A percentile compares a stretch with the other conserved stretches of the same genome.
These are phyloP conservation scores for Lactuca saligna DNA, from an alignment of 129 eudicot species.

Conservation along the genomic window DNA sequence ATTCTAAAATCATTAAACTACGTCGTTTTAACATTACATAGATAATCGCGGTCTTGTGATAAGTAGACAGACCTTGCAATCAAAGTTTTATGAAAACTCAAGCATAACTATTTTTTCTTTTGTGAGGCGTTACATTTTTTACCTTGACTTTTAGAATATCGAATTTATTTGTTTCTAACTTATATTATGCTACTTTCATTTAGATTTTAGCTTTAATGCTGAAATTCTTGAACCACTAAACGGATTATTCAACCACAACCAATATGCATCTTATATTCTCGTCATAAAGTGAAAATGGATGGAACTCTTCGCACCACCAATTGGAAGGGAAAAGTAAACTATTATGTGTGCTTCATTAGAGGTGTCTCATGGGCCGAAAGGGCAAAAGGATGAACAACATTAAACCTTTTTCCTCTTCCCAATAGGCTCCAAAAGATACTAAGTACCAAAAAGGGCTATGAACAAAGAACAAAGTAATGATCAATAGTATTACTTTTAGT, in stretches of 20 bases:
- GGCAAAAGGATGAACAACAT: conserved; percentile 7
- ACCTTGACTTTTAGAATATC: no score
- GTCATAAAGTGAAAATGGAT: neutral
- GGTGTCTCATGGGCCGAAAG: neutral
- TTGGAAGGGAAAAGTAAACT: neutral
- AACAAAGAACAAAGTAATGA: conserved; percentile 14
- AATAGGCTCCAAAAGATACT: neutral
- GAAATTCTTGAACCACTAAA: neutral
- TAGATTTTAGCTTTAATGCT: conserved; percentile 1
- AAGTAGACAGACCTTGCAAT: no score
- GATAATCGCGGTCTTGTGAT: no score
- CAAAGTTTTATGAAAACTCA: no score
- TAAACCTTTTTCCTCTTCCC: neutral
- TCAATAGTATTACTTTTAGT: conserved; percentile 31
- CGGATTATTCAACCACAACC: neutral
- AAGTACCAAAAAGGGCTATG: conserved; percentile 1
- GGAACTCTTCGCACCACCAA: conserved; percentile 3
- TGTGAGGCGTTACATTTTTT: no score
- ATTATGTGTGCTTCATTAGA: neutral
- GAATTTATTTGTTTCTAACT: no score
- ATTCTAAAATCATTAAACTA: conserved; percentile 3
- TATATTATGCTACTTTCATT: neutral
- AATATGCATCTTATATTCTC: neutral
- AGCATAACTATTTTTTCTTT: no score
- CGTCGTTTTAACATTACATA: neutral